Base-by-base conservation (phyloP, 306 rosid genomes). In the Cucurbita argyrosperma region DNA sequence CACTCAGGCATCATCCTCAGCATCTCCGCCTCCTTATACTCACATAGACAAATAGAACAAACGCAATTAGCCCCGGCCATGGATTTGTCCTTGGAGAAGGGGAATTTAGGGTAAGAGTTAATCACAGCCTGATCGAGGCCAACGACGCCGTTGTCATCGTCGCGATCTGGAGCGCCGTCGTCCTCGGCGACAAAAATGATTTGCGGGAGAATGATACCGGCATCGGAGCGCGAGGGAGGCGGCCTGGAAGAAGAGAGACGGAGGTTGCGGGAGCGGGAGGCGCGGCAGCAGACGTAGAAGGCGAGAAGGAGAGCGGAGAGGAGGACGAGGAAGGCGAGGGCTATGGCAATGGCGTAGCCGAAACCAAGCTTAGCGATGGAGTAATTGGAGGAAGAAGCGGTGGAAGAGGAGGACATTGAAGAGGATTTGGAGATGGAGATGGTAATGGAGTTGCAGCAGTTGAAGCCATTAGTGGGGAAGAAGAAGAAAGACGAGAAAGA, bases 1-100 rank as follows among this genome's bases (percentile, higher is more conserved):
- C 98, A 94, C 79, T 94, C 97, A 0, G 97, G 98, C 98, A 94
- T 94, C 98, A 94, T 89, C 82, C 98, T 74, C 55, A 94, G 50
- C 97, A 90, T 88, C 88, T 94, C 98, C 57, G 82, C 77, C 0
- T 87, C 97, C 83, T 82, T 85, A 45, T 90, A 94, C 71, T 94
- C 97, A 61, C 96, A 87, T 71, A 94, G 74, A 11, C 98, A 94
- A 59, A 94, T 89, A 64, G 98, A 94, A 53, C 98, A 94, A 13
- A 84, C 80, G 42, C 76, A 47, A 1, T 78, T 79, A 14, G 62
- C 74, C 12, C 40, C 64, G 5, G 46, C 54, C 5, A 61, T 79
- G 19, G 46, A 30, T 1, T 35, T 59, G 3, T 80, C 88, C 50
- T 79, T 82, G 1, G 72, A 49, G 78, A 74, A 89, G 5, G 79